Evolutionary conservation across 495 filamentous ascomycete species (phyloP).

Genomic region (Pyrenula massariospora): DNA sequence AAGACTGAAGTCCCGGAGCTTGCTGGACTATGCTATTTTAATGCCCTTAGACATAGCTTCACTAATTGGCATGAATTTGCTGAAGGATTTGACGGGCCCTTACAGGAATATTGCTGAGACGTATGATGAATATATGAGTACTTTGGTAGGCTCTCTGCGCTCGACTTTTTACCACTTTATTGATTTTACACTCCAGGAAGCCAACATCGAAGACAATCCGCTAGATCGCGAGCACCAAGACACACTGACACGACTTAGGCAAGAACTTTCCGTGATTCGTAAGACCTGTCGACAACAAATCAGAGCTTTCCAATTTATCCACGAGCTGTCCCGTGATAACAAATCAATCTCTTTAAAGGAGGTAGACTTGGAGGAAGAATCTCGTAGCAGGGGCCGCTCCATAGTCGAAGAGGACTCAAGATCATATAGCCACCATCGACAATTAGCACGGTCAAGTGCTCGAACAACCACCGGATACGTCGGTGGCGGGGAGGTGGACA

Average conservation of each 20-base stretch:
- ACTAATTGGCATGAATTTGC: slow-evolving; percentile 18
- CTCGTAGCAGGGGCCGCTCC: background rate
- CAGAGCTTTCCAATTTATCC: slow-evolving; percentile 1
- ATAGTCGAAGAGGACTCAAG: slow-evolving; percentile 7
- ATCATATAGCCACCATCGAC: slow-evolving; percentile 1
- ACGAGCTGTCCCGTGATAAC: slow-evolving; percentile 6
- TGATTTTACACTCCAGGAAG: slow-evolving; percentile 10
- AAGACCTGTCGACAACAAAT: slow-evolving; percentile 11
- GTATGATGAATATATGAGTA: slow-evolving; percentile 22
- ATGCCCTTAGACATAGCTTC: slow-evolving; percentile 21
- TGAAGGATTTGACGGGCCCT: slow-evolving; percentile 14
- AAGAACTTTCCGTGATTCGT: slow-evolving; percentile 24
- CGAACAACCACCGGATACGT: slow-evolving; percentile 1
- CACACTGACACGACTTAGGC: slow-evolving; percentile 19
- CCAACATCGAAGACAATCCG: slow-evolving; percentile 18
- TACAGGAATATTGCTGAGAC: slow-evolving; percentile 17
- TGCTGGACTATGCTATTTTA: slow-evolving; percentile 19
- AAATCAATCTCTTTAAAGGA: slow-evolving; percentile 11
- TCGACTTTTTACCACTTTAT: background rate
- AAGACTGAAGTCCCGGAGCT: slow-evolving; percentile 1
- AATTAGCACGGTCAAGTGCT: slow-evolving; percentile 6
- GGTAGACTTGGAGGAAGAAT: slow-evolving; percentile 8
- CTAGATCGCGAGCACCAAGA: slow-evolving; percentile 22
- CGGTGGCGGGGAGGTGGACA: slow-evolving; percentile 5
- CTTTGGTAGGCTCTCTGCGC: slow-evolving; percentile 10